Percentiles rank a stretch among this genome's conserved stretches.
phyloP scores from a whole-genome alignment of 345 rosid species.

The Bruguiera sexangula region DNA sequence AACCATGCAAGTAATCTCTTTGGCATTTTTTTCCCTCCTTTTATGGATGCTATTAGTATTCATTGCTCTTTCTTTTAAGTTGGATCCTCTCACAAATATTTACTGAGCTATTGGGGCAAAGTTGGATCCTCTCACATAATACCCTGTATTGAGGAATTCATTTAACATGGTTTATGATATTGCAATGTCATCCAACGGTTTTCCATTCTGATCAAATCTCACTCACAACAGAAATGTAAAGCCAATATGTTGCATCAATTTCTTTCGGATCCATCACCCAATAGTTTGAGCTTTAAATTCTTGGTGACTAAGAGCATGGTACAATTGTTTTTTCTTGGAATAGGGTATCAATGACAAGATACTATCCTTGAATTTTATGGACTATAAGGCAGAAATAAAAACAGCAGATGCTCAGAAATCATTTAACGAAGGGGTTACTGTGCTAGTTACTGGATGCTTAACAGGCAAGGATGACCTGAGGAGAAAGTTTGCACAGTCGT shows the following conservation, averaged over 20 bases:
- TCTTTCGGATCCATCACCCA: not conserved
- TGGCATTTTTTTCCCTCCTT: not conserved
- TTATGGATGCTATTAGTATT: not conserved
- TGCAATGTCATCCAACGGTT: no score
- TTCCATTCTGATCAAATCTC: no score
- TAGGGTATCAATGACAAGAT: slow-evolving; percentile 70
- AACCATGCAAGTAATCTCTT: slow-evolving; percentile 55
- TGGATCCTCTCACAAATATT: no score
- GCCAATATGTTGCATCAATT: no score
- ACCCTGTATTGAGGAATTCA: no score
- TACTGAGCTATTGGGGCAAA: no score
- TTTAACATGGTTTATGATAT: no score
- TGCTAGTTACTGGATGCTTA: slow-evolving; percentile 64
- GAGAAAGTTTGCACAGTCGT: slow-evolving; percentile 54
- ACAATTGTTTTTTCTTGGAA: slow-evolving; percentile 10
- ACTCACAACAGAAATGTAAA: no score
- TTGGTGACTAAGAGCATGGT: not conserved
- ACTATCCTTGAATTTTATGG: slow-evolving; percentile 51
- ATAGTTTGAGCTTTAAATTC: not conserved
- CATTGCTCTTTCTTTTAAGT: no score
- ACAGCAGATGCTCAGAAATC: slow-evolving; percentile 64
- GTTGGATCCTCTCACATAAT: no score
- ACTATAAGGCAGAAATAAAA: slow-evolving; percentile 50
- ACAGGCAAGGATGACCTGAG: slow-evolving; percentile 42
- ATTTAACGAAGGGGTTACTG: slow-evolving; percentile 46